phyloP scores from a whole-genome alignment of 352 stramenopile genomes.

The Saprolegnia diclina region DNA sequence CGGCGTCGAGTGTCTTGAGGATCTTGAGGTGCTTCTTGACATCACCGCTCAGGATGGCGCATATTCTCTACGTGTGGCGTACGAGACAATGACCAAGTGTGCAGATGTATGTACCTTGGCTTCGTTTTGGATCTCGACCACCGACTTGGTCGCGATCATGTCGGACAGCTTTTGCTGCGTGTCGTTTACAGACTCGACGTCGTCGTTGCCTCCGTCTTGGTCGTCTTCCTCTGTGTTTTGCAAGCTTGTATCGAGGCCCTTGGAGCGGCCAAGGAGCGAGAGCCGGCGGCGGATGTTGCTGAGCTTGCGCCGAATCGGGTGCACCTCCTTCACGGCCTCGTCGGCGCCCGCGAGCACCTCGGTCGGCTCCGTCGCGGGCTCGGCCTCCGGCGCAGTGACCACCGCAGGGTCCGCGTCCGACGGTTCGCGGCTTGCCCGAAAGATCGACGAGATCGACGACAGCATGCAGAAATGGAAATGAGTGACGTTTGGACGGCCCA shows the following conservation, averaged over 20 bases:
- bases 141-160: not conserved
- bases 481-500: not conserved
- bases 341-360: not conserved
- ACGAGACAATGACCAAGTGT: not conserved
- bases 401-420: not conserved
- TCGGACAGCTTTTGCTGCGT: not conserved
- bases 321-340: not conserved
- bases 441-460: not conserved
- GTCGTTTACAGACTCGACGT: not conserved
- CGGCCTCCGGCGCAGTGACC: no score
- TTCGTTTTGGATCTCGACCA: conserved; percentile 19
- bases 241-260: not conserved
- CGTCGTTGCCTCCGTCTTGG: not conserved
- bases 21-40: conserved; percentile 23
- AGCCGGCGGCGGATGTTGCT: not conserved
- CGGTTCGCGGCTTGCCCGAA: not conserved
- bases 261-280: not conserved
- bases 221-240: not conserved
- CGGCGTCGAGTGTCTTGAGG: conserved; percentile 1
- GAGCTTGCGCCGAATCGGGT: not conserved
- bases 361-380: no score
- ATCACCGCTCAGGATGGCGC: conserved; percentile 8
- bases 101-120: not conserved
- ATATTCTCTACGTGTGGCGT: not conserved
- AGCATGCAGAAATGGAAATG: not conserved